Base-by-base conservation (phyloP, 306 rosid species). In the Sicyos baderoa region DNA sequence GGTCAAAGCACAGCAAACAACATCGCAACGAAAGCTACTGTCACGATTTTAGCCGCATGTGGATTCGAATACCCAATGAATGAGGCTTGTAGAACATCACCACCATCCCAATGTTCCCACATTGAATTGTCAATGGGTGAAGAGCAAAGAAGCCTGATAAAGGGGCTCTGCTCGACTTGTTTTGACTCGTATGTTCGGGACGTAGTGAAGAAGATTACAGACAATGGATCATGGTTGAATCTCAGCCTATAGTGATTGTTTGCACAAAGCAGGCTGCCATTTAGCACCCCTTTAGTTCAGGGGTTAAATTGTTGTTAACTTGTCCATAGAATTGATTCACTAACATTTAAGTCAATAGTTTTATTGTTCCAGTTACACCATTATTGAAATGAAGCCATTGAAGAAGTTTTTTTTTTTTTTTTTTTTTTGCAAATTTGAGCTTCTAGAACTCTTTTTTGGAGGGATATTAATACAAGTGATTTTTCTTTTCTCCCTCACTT, bases 161-260 rank as follows among this genome's bases (percentile, higher is more conserved):
- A 80, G 25, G 95, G 91, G 54, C 82, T 86, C 75, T 90, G 99
- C 84, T 90, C 91, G 29, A 71, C 88, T 62, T 90, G 99, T 81
- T 94, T 90, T 59, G 89, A 85, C 82, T 80, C 84, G 71, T 90
- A 84, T 25, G 87, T 90, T 35, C 78, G 76, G 53, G 86, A 81
- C 2, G 89, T 86, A 70, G 95, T 88, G 81, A 82, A 84, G 84
- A 86, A 72, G 79, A 70, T 90, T 71, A 76, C 83, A 79, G 93
- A 86, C 32, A 89, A 86, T 19, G 83, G 86, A 32, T 78, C 76
- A 21, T 88, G 97, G 91, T 77, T 85, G 82, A 69, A 84, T 56
- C 85, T 88, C 74, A 86, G 83, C 35, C 88, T 86, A 54, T 84
- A 88, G 90, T 72, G 58, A 55, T 74, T 60, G 48, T 76, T 72